These are phyloP conservation scores for Tolypocladium ophioglossoides DNA, from an alignment of 2,329 filamentous ascomycete species.

Conservation along the genomic window DNA sequence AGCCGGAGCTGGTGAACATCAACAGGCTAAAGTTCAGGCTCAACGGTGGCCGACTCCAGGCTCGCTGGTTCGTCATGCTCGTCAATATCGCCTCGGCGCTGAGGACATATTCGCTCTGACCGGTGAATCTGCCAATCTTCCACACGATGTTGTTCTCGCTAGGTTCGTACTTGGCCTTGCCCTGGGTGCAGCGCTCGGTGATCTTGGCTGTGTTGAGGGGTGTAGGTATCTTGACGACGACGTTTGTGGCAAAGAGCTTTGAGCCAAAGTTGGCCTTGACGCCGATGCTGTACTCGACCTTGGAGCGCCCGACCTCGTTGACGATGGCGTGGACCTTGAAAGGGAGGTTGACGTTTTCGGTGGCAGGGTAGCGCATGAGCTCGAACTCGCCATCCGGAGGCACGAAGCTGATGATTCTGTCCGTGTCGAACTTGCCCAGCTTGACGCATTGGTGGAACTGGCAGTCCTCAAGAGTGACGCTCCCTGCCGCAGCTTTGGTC, in stretches of 20 bases:
- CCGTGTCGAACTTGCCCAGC: conserved; percentile 90
- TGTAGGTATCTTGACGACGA: conserved; percentile 86
- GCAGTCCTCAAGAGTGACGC: conserved; percentile 92
- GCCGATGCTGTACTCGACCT: conserved; percentile 97
- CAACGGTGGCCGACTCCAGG: conserved; percentile 87
- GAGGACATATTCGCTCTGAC: conserved; percentile 92
- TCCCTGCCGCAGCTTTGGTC: conserved; percentile 89
- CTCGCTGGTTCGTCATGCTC: conserved; percentile 96
- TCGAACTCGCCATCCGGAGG: conserved; percentile 97
- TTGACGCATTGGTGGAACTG: conserved; percentile 99
- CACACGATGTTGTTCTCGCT: conserved; percentile 97
- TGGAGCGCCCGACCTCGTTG: conserved; percentile 91
- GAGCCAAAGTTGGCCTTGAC: conserved; percentile 94
- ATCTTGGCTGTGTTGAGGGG: conserved; percentile 94
- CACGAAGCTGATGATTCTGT: conserved; percentile 93
- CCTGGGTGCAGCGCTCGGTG: conserved; percentile 84
- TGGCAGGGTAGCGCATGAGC: conserved; percentile 95
- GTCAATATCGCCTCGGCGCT: conserved; percentile 89
- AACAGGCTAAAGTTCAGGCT: conserved; percentile 86
- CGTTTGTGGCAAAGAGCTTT: conserved; percentile 96
- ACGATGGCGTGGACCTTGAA: conserved; percentile 99
- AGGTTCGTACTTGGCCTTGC: conserved; percentile 97
- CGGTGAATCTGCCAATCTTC: conserved; percentile 98
- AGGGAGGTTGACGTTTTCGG: conserved; percentile 95
- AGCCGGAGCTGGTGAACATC: conserved; percentile 94